Evolutionary conservation across 148 eudicot genomes (phyloP).

Genomic region (Suaeda aralocaspica): DNA sequence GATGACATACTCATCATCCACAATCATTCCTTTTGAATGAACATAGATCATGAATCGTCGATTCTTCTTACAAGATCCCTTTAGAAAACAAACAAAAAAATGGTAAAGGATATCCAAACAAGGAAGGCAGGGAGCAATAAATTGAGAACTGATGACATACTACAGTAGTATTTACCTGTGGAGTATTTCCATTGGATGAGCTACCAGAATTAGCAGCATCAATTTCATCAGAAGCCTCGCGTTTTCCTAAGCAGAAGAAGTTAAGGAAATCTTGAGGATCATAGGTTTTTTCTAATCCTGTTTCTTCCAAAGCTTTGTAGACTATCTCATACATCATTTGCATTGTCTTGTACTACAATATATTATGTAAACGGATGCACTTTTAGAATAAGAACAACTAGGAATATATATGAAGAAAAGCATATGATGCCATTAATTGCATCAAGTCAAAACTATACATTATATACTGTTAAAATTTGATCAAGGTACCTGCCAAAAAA

Average conservation of each 20-base stretch:
- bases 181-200: conserved; percentile 33
- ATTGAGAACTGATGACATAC: no score
- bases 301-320: conserved; percentile 76
- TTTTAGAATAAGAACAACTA: not conserved
- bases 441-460: no score
- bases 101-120: no score
- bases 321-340: conserved; percentile 90
- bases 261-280: conserved; percentile 82
- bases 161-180: no score
- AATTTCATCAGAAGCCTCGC: conserved; percentile 40
- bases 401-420: not conserved
- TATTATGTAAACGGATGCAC: conserved; percentile 19
- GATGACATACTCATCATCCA: conserved; percentile 80
- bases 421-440: no score
- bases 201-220: conserved; percentile 13
- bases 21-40: conserved; percentile 94
- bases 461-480: no score
- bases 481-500: conserved; percentile 87
- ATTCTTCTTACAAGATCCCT: conserved; percentile 49
- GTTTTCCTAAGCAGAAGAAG: conserved; percentile 86
- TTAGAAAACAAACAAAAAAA: no score
- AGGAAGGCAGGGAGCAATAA: no score
- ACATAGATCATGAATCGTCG: conserved; percentile 89
- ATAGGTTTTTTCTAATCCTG: conserved; percentile 46
- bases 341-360: conserved; percentile 77